Evolutionary conservation across 495 filamentous ascomycete species (phyloP), one percentile per base, ranked within the genome.

Genomic region (Aspergillus haitiensis): DNA sequence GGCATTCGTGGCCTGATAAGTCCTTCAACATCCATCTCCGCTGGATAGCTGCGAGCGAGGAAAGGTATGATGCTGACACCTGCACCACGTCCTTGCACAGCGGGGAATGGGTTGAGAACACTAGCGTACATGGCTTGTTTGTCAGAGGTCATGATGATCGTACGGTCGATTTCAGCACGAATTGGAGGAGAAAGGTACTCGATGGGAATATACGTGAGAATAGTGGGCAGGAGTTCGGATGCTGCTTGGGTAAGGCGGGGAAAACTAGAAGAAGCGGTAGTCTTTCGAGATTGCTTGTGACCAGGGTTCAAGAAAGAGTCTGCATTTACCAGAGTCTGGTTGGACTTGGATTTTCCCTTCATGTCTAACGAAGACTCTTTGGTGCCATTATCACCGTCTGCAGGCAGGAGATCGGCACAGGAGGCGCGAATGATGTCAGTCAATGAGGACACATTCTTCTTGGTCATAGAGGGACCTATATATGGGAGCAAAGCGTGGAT

Each of bases 51-150:
- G 55, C 83, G 76, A 27, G 82, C 82, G 31, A 96, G 74, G 61
- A 93, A 87, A 7, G 92, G 92, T 32, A 97, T 72, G 49, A 96
- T 87, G 64, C 88, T 91, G 12, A 84, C 76, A 56, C 81, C 81
- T 40, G 78, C 78, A 33, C 72, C 78, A 32, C 80, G 80, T 3
- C 84, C 83, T 46, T 81, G 81, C 46, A 77, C 75, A 37, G 81
- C 81, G 12, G 81, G 75, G 55, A 86, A 81, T 1, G 91, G 89
- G 71, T 93, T 88, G 52, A 96, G 73, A 11, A 91, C 84, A 70
- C 90, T 92, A 33, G 91, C 87, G 11, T 92, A 66, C 81, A 96
- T 88, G 10, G 87, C 85, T 31, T 82, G 68, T 71, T 84, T 86
- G 63, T 86, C 79, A 40, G 79, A 73, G 16, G 76, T 81, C 37